These are phyloP conservation scores for Jackrogersella multiformis DNA, from an alignment of 495 filamentous ascomycete genomes.

Conservation along the genomic window DNA sequence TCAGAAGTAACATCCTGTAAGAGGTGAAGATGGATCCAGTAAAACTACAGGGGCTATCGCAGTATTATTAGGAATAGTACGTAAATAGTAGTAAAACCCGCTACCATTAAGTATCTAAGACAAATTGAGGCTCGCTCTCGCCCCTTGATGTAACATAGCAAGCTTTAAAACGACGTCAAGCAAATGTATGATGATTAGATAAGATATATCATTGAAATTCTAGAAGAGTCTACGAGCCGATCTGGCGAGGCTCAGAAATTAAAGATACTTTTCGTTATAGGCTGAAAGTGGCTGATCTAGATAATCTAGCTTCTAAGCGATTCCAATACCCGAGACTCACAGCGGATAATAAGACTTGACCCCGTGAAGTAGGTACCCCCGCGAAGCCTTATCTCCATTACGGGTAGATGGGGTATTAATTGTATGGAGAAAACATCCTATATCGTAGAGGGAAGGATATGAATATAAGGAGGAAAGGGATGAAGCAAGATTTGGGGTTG, in stretches of 20 bases:
- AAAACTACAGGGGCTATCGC: background rate
- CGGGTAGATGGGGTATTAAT: too few relatives aligned
- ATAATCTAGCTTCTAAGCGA: background rate
- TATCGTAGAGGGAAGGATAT: too few relatives aligned
- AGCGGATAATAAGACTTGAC: slow-evolving; percentile 22
- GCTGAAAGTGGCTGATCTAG: slow-evolving; percentile 18
- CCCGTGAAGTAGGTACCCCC: background rate
- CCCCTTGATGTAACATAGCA: slow-evolving; percentile 24
- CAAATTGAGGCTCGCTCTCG: slow-evolving; percentile 35
- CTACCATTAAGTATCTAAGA: background rate
- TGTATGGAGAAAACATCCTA: too few relatives aligned
- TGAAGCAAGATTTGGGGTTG: too few relatives aligned
- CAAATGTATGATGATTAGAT: slow-evolving; percentile 25
- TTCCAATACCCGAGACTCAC: slow-evolving; percentile 1
- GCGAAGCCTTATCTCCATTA: background rate
- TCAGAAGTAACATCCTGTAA: background rate
- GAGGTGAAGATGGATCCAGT: background rate
- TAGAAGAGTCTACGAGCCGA: background rate
- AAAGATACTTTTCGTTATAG: background rate
- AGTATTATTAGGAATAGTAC: background rate
- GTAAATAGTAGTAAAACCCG: too few relatives aligned
- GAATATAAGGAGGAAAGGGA: too few relatives aligned
- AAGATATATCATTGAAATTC: background rate
- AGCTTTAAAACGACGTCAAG: slow-evolving; percentile 34
- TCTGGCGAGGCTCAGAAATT: background rate